Base-by-base conservation (phyloP, 2,329 filamentous ascomycete species). In the Bimuria novae-zelandiae region DNA sequence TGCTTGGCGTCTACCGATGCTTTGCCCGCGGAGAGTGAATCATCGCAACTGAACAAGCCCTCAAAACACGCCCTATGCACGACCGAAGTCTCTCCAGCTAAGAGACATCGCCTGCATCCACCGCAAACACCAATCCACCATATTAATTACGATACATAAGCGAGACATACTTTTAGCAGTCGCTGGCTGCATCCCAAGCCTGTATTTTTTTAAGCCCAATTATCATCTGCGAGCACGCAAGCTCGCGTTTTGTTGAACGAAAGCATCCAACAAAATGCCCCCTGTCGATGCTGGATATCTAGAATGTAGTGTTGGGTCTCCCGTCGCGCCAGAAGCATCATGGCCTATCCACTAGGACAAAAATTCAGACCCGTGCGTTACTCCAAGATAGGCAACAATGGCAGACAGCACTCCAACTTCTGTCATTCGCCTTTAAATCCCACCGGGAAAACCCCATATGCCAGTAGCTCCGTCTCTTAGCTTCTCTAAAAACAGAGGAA, bases 151-250 rank as follows among this genome's bases (percentile, higher is more conserved):
- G 32, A 21, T 37, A 47, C 44, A 47, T 29, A 22, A 29, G 42
- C 51, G 41, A 57, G 50, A 21, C 29, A 50, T 54, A 57, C 43
- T 52, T 54, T 57, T 54, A 14, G 45, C 35, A 27, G 44, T 32
- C 30, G 37, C 36, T 35, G 12, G 25, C 21, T 19, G 8, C 36
- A 32, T 19, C 19, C n/a, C 36, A 21, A 39, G 14, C 54, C 29
- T 36, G 43, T 11, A 25, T 23, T 35, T 14, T 23, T 35, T 14
- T 7, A 33, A 25, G 29, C 43, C 39, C 45, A 21, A 16, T 22
- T 44, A 16, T 47, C 44, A 22, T 17, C 39, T n/a, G 21, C 21
- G 37, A 49, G 39, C 16, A 29, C 22, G 14, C 37, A 51, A 32
- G 25, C 30, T 35, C 43, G 30, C 25, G 12, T 35, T 6, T 19